Conservation (phyloP, 306 rosid species). For the Vigna reflexopilosa region DNA sequence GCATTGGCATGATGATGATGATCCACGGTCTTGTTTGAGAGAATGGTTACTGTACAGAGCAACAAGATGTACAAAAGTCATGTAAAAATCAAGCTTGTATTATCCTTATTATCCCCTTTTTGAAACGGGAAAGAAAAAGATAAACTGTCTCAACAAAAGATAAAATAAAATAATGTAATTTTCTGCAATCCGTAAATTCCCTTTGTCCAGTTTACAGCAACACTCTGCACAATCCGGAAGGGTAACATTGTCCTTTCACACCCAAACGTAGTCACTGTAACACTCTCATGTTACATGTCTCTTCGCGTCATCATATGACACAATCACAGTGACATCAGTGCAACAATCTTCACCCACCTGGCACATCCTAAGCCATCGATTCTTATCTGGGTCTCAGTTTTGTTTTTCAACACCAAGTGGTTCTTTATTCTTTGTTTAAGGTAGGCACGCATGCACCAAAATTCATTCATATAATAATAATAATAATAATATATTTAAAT, state of each 20-base stretch:
- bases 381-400: too few relatives aligned
- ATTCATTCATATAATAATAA: too few relatives aligned
- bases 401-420: too few relatives aligned
- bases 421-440: too few relatives aligned
- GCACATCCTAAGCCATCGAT: neutral
- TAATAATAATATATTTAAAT: too few relatives aligned
- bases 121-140: neutral
- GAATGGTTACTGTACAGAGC: neutral
- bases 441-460: too few relatives aligned
- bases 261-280: neutral
- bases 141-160: slow-evolving; percentile 14
- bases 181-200: neutral
- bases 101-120: neutral
- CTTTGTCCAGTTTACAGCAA: neutral
- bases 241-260: neutral
- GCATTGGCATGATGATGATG: slow-evolving; percentile 15
- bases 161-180: slow-evolving; percentile 23
- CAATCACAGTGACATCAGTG: neutral
- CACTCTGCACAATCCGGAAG: neutral
- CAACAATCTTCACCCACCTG: neutral
- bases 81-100: slow-evolving; percentile 32
- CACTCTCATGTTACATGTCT: neutral
- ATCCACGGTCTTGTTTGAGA: slow-evolving; percentile 32
- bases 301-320: neutral
- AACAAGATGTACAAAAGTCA: slow-evolving; percentile 37